A percentile compares a stretch with the other conserved stretches of the same genome.
Conservation (phyloP, 225 moss, liverwort and hornwort genomes). For the Pleurozium schreberi region DNA sequence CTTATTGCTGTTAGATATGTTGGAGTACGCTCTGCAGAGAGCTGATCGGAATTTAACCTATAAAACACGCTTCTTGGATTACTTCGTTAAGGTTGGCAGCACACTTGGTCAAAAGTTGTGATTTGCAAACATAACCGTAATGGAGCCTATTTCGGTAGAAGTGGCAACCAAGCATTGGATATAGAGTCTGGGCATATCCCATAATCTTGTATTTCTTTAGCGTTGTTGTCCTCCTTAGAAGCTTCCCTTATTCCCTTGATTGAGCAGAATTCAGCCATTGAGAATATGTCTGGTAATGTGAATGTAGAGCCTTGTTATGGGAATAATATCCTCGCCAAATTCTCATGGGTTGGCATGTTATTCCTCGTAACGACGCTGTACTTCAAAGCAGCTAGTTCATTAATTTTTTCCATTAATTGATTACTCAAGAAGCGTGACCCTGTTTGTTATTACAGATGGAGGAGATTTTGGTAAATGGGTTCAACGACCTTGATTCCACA, state of each 20-base stretch:
- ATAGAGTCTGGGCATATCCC: not conserved
- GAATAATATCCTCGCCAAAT: not conserved
- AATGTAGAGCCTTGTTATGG: not conserved
- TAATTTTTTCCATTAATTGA: no score
- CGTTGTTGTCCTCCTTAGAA: not conserved
- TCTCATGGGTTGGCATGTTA: not conserved
- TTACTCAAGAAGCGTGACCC: not conserved
- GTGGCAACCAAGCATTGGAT: not conserved
- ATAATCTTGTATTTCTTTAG: not conserved
- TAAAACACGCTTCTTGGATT: slow-evolving; percentile 10
- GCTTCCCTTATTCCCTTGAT: not conserved
- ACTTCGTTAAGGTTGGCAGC: slow-evolving; percentile 11
- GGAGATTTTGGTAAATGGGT: slow-evolving; percentile 21
- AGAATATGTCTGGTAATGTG: not conserved
- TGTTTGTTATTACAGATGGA: not conserved
- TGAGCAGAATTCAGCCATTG: not conserved
- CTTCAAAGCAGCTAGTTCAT: not conserved
- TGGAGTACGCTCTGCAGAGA: slow-evolving; percentile 45
- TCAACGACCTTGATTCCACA: slow-evolving; percentile 23
- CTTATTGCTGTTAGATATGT: slow-evolving; percentile 32
- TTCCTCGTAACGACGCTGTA: not conserved
- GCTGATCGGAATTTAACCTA: slow-evolving; percentile 46
- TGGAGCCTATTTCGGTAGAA: not conserved
- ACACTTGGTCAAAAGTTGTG: not conserved
- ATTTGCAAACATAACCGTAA: not conserved